Evolutionary conservation across 495 filamentous ascomycete species (phyloP).

Genomic region (Neurospora africana): DNA sequence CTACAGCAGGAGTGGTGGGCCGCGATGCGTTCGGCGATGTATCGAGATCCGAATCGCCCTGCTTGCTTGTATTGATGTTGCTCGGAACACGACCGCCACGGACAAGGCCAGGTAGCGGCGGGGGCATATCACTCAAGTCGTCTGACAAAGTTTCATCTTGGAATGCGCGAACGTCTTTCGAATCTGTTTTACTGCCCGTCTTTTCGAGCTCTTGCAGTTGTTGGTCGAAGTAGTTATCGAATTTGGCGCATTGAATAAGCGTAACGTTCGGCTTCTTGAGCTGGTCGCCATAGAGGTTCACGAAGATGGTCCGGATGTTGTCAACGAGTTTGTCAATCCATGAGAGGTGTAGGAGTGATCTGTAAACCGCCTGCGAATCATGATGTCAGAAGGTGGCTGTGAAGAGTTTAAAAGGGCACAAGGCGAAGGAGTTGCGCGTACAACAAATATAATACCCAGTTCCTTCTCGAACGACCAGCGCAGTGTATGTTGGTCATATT

Average conservation of each 20-base stretch:
- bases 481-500: conserved; percentile 86
- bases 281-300: conserved; percentile 78
- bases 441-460: conserved; percentile 89
- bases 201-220: conserved; percentile 77
- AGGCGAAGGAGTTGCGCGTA: conserved; percentile 34
- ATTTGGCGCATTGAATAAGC: conserved; percentile 60
- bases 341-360: conserved; percentile 83
- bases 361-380: conserved; percentile 79
- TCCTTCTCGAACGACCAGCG: conserved; percentile 92
- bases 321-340: conserved; percentile 97
- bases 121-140: conserved; percentile 32
- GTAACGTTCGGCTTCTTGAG: conserved; percentile 71
- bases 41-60: conserved; percentile 51
- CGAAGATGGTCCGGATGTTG: conserved; percentile 83
- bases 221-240: conserved; percentile 90
- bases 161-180: conserved; percentile 21
- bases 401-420: neutral
- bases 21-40: conserved; percentile 70
- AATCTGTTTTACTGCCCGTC: conserved; percentile 22
- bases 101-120: conserved; percentile 31
- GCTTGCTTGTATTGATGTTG: conserved; percentile 10
- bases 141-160: conserved; percentile 30
- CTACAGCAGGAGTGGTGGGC: conserved; percentile 59
- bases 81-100: conserved; percentile 17
- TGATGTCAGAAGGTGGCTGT: conserved; percentile 3